Evolutionary conservation across 148 eudicot species (phyloP).

Genomic region (Rhododendron williamsianum): DNA sequence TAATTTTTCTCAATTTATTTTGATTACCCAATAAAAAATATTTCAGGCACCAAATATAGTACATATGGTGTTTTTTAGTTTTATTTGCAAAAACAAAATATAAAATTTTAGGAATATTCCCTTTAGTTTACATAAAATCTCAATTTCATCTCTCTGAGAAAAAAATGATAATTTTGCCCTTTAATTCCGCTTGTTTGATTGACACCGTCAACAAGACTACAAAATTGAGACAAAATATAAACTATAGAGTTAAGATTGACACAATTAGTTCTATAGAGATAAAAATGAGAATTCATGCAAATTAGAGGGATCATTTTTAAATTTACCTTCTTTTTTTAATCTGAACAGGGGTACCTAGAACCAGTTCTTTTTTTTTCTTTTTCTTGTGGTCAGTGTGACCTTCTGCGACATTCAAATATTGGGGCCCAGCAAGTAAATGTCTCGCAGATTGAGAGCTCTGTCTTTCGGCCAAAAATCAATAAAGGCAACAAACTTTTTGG

Average conservation of each 20-base stretch:
- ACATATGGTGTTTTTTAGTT: neutral
- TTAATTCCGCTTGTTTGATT: neutral
- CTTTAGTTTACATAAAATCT: neutral
- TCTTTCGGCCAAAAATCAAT: slow-evolving; percentile 7
- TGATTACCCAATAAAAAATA: too few relatives aligned
- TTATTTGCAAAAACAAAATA: neutral
- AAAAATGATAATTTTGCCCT: too few relatives aligned
- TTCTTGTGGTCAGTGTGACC: neutral
- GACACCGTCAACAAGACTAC: neutral
- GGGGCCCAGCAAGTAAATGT: neutral
- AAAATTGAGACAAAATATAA: neutral
- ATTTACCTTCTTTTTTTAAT: too few relatives aligned
- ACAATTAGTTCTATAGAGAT: neutral
- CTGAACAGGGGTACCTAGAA: too few relatives aligned
- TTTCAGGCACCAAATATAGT: too few relatives aligned
- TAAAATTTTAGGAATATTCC: neutral
- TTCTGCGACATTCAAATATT: neutral
- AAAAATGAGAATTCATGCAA: neutral
- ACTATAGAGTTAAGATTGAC: neutral
- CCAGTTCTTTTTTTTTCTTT: neutral
- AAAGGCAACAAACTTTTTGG: neutral
- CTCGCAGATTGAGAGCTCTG: neutral
- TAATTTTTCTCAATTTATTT: too few relatives aligned
- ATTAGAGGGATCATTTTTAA: neutral
- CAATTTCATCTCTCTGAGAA: neutral